Evolutionary conservation across 441 rosid genomes (phyloP), one percentile per base, ranked within the genome.

Genomic region (Kokia cookei): DNA sequence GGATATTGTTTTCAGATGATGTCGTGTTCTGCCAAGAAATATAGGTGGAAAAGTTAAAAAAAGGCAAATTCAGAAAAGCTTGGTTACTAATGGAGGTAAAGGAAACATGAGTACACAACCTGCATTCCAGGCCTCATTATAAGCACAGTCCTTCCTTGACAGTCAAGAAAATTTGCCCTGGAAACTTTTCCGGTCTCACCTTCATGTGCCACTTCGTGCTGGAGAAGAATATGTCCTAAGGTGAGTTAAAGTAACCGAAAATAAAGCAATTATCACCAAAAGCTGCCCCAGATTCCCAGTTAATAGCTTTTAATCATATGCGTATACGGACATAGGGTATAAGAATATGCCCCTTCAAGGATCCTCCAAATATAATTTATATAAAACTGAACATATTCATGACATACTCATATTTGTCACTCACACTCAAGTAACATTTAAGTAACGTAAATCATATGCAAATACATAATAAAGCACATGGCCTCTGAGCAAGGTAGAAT

Each of bases 101-200:
- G 10, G 63, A 70, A 76, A 63, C 65, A 4, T 53, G 1, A 37
- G 60, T 12, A 64, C 26, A 73, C 6, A 69, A 86, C 94, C 83
- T 90, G 92, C 78, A 82, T 76, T 32, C 87, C 91, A 2, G 95
- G 94, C 85, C 94, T 88, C 90, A 90, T 69, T 62, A 90, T 90
- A 69, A 90, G 92, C 67, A 90, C 94, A 0, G 82, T 80, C 74
- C 94, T 85, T 37, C 92, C 94, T n/a, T 69, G 73, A 26, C 80
- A 78, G 77, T 90, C 94, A 37, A 80, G 86, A 82, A 90, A 90
- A 65, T 73, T 59, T 53, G 93, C 94, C 78, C 94, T 83, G 17
- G 92, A 88, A 59, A 74, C 80, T 75, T 90, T 90, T 5, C 94
- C 94, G 6, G 93, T 88, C 84, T 87, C 94, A 48, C 92, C 94